Evolutionary conservation across 106 monocot genomes (phyloP).

Genomic region (Allium cepa): DNA sequence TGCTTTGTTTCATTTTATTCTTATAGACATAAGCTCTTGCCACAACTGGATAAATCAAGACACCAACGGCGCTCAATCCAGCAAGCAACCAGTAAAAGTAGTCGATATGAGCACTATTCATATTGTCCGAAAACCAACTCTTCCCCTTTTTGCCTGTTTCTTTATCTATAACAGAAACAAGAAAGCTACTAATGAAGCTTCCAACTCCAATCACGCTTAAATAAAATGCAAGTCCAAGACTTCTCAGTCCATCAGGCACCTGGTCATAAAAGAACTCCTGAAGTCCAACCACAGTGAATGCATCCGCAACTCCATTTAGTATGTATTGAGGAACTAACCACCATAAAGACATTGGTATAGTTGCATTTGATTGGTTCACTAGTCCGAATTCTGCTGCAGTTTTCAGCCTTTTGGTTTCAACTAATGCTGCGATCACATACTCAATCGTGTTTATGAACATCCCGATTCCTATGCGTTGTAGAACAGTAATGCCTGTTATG

Average conservation of each 20-base stretch:
- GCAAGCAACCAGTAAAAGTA: constrained; percentile 34
- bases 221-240: constrained; percentile 28
- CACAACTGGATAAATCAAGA: constrained; percentile 12
- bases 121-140: constrained; percentile 16
- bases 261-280: constrained; percentile 40
- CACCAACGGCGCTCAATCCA: constrained; percentile 7
- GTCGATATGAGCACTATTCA: constrained; percentile 18
- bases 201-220: constrained; percentile 25
- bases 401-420: constrained; percentile 20
- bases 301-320: constrained; percentile 17
- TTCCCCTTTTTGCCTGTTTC: not conserved
- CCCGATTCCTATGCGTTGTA: constrained; percentile 47
- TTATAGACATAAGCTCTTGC: constrained; percentile 11
- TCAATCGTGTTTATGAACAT: constrained; percentile 22
- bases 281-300: constrained; percentile 26
- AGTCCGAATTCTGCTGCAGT: constrained; percentile 18
- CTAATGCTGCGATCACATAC: constrained; percentile 29
- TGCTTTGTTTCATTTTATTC: not conserved
- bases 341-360: constrained; percentile 19
- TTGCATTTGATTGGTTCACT: constrained; percentile 12
- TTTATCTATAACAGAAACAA: constrained; percentile 13
- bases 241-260: constrained; percentile 21
- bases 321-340: constrained; percentile 31
- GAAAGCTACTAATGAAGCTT: constrained; percentile 26
- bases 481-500: constrained; percentile 23